Conservation (phyloP, 371 early-diverging fungal species). For the Apophysomyces sp. region DNA sequence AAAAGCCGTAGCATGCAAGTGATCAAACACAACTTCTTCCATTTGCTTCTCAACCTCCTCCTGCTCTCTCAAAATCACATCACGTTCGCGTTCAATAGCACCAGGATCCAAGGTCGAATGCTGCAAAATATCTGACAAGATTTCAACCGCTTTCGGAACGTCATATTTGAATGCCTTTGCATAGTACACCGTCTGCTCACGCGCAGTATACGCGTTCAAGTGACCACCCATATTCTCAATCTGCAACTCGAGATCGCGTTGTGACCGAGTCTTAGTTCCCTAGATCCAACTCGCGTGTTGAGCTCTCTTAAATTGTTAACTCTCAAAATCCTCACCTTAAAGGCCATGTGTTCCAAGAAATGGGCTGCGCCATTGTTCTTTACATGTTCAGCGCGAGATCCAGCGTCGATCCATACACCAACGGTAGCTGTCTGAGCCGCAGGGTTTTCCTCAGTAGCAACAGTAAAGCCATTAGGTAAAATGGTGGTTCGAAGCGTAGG, state of each 20-base stretch:
- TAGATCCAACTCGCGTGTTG: no score
- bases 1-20: conserved; percentile 93
- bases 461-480: conserved; percentile 91
- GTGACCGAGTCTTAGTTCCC: conserved; percentile 87
- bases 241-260: conserved; percentile 87
- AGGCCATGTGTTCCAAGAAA: conserved; percentile 98
- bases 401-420: conserved; percentile 98
- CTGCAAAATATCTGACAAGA: conserved; percentile 94
- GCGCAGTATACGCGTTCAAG: conserved; percentile 96
- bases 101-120: conserved; percentile 80
- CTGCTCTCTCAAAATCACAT: conserved; percentile 93
- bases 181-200: conserved; percentile 98
- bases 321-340: conserved; percentile 74
- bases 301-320: no score
- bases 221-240: conserved; percentile 98
- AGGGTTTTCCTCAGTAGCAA: conserved; percentile 94
- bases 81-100: conserved; percentile 91
- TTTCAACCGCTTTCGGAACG: conserved; percentile 84
- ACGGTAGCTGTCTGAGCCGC: conserved; percentile 95
- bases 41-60: conserved; percentile 95
- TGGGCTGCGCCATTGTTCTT: conserved; percentile 96
- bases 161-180: conserved; percentile 91
- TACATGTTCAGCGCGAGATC: conserved; percentile 88
- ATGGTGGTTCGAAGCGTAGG: conserved; percentile 77
- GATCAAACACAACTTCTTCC: conserved; percentile 87